Evolutionary conservation across 306 rosid species (phyloP).

Genomic region (Canavalia ensiformis): DNA sequence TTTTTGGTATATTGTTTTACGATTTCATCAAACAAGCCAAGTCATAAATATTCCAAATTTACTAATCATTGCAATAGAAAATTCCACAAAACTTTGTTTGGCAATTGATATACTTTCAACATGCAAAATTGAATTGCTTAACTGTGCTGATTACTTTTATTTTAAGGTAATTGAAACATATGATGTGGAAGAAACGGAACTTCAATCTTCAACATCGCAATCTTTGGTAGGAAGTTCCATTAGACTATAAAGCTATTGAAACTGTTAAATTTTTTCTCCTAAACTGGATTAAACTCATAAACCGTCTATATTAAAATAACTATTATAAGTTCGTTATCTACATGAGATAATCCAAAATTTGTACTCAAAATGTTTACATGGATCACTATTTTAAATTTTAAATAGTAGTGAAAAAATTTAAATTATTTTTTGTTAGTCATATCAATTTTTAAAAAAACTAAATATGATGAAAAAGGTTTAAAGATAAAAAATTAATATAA

Average conservation of each 20-base stretch:
- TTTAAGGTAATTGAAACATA: neutral
- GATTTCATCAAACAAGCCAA: constrained; percentile 2
- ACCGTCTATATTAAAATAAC: neutral
- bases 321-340: neutral
- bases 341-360: neutral
- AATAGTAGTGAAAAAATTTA: no score
- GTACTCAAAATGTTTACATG: no score
- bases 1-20: neutral
- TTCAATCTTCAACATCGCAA: neutral
- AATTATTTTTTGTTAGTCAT: no score
- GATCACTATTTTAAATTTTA: no score
- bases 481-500: no score
- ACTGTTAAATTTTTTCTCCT: neutral
- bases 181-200: neutral
- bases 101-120: neutral
- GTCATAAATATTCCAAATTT: constrained; percentile 2
- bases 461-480: no score
- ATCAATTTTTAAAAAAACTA: no score
- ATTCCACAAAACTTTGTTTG: neutral
- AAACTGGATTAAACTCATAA: neutral
- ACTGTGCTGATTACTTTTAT: neutral
- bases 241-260: neutral
- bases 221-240: neutral
- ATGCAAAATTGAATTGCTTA: neutral
- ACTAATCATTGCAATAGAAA: neutral